phyloP scores from a whole-genome alignment of 148 eudicot species.

The Mesembryanthemum crystallinum region DNA sequence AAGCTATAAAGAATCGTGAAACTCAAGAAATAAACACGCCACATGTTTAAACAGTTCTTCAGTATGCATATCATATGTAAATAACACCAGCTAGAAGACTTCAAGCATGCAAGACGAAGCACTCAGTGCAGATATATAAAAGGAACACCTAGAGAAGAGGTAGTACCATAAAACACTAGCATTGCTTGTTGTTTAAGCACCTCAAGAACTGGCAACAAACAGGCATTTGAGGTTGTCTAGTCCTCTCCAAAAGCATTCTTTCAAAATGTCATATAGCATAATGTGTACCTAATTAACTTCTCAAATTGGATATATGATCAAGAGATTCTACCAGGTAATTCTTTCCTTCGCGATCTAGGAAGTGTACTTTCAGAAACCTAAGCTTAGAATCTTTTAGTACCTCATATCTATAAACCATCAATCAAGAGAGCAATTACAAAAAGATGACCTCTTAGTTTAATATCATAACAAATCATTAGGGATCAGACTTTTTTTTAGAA shows the following conservation, averaged over 20 bases:
- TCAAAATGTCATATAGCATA: not conserved
- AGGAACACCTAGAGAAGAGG: not conserved
- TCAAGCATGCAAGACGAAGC: not conserved
- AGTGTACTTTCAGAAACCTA: not conserved
- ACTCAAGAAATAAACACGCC: slow-evolving; percentile 2
- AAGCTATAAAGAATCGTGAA: not conserved
- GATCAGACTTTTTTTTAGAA: too few relatives aligned
- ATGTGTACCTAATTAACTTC: not conserved
- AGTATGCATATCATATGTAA: not conserved
- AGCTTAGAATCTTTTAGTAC: not conserved
- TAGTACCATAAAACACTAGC: not conserved
- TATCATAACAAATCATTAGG: too few relatives aligned
- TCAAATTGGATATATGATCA: not conserved
- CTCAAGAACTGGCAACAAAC: not conserved
- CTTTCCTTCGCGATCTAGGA: not conserved
- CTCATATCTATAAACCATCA: too few relatives aligned
- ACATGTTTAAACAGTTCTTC: not conserved
- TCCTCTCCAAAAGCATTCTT: not conserved
- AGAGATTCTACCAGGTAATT: not conserved
- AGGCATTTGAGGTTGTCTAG: not conserved
- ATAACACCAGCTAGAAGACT: not conserved
- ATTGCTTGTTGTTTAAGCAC: not conserved
- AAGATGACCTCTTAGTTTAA: too few relatives aligned
- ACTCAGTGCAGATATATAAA: not conserved
- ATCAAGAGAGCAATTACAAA: too few relatives aligned